These are phyloP conservation scores for Pisolithus tinctorius DNA, from an alignment of 768 basidiomycete genomes.

Conservation along the genomic window DNA sequence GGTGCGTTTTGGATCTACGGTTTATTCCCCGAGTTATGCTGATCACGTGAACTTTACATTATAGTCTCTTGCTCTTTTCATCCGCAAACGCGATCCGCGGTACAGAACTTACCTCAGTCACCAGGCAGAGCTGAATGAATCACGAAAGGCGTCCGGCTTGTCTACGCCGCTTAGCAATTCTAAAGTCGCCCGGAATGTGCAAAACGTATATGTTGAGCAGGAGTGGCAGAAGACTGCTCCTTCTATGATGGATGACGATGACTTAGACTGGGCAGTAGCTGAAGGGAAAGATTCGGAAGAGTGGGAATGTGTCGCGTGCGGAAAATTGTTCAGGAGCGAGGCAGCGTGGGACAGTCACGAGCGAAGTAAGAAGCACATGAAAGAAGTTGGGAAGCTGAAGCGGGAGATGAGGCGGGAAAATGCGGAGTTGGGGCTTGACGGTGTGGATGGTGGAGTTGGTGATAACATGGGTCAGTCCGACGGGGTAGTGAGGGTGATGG, in stretches of 20 bases:
- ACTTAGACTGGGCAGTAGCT: conserved; percentile 69
- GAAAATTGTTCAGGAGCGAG: conserved; percentile 83
- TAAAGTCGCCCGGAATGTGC: conserved; percentile 21
- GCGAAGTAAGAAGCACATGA: conserved; percentile 88
- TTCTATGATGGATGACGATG: conserved; percentile 26
- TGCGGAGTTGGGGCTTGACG: conserved; percentile 47
- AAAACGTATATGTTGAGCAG: conserved; percentile 67
- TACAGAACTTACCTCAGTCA: conserved; percentile 58
- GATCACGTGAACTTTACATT: not conserved
- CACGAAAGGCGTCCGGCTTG: conserved; percentile 20
- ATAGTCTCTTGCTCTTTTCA: conserved; percentile 67
- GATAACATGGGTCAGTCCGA: not conserved
- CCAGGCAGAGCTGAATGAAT: conserved; percentile 36
- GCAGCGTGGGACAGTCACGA: conserved; percentile 97
- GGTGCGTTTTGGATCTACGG: conserved; percentile 39
- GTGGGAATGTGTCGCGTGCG: conserved; percentile 95
- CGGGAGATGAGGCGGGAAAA: conserved; percentile 74
- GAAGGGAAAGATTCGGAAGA: conserved; percentile 70
- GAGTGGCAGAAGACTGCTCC: conserved; percentile 76
- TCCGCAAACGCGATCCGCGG: conserved; percentile 85
- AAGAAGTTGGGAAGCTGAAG: conserved; percentile 74
- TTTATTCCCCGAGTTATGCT: not conserved
- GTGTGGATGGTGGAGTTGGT: conserved; percentile 11
- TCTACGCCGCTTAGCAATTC: conserved; percentile 18
- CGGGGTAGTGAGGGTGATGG: conserved; percentile 16